Evolutionary conservation across 768 basidiomycete species (phyloP).

Genomic region (Mycena rosella): DNA sequence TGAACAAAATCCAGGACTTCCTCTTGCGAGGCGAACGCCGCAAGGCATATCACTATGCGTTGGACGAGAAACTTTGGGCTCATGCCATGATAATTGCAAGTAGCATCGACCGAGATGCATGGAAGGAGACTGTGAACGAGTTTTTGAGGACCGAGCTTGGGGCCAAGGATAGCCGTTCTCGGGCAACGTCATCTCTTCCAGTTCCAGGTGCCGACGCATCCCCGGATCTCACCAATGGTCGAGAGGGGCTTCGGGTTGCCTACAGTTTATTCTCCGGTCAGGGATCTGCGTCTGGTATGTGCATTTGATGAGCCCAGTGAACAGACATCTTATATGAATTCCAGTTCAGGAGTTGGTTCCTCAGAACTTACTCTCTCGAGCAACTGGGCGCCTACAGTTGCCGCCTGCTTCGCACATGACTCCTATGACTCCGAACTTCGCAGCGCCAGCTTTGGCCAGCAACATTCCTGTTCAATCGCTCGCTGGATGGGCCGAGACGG

Average conservation of each 20-base stretch:
- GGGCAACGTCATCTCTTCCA: slow-evolving; percentile 26
- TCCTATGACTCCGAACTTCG: slow-evolving; percentile 76
- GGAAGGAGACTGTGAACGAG: slow-evolving; percentile 91
- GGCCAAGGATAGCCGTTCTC: slow-evolving; percentile 45
- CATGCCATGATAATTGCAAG: slow-evolving; percentile 97
- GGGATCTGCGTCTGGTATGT: slow-evolving; percentile 79
- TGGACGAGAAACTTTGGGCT: slow-evolving; percentile 92
- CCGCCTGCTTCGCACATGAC: slow-evolving; percentile 56
- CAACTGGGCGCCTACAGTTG: slow-evolving; percentile 55
- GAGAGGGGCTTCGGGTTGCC: slow-evolving; percentile 82
- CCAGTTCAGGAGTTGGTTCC: slow-evolving; percentile 83
- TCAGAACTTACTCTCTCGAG: slow-evolving; percentile 62
- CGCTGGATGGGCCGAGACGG: slow-evolving; percentile 87
- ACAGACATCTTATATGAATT: slow-evolving; percentile 14
- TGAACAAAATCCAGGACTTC: slow-evolving; percentile 84
- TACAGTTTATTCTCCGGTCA: slow-evolving; percentile 91
- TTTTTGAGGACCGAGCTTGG: slow-evolving; percentile 86
- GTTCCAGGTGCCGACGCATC: slow-evolving; percentile 35
- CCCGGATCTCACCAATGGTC: slow-evolving; percentile 56
- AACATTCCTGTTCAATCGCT: slow-evolving; percentile 74
- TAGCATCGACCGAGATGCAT: slow-evolving; percentile 92
- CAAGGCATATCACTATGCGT: slow-evolving; percentile 89
- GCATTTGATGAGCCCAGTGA: slow-evolving; percentile 13
- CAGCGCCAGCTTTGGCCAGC: slow-evolving; percentile 54
- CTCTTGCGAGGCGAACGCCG: slow-evolving; percentile 88